Evolutionary conservation across 2,329 filamentous ascomycete genomes (phyloP).

Genomic region (Pseudogymnoascus sp.): DNA sequence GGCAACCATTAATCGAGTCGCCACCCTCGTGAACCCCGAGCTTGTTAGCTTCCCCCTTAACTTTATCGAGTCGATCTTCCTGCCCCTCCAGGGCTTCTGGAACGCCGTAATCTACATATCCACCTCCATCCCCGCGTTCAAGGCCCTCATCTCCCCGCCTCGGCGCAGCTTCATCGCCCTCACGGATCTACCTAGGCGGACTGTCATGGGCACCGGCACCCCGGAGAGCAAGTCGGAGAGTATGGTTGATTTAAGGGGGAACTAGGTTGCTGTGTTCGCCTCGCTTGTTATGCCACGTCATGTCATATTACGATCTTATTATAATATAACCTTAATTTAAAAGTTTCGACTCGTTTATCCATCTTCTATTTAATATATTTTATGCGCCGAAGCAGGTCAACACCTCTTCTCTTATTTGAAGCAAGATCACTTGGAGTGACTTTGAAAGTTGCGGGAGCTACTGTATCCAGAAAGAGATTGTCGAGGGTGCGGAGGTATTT

Average conservation of each 20-base stretch:
- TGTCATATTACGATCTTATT: background rate
- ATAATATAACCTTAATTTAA: background rate
- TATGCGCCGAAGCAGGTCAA: background rate
- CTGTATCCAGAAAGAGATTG: background rate
- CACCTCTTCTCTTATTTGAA: background rate
- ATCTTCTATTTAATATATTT: background rate
- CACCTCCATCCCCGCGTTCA: constrained; percentile 35
- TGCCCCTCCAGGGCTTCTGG: constrained; percentile 80
- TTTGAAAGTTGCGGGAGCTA: background rate
- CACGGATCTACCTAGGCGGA: background rate
- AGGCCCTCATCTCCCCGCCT: background rate
- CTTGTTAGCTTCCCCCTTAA: constrained; percentile 54
- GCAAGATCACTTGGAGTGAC: background rate
- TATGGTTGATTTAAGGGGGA: constrained; percentile 7
- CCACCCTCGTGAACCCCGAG: constrained; percentile 54
- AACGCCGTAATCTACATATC: constrained; percentile 70
- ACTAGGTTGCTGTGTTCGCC: background rate
- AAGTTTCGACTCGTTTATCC: background rate
- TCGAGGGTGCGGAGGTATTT: background rate
- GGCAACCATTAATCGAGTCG: constrained; percentile 69
- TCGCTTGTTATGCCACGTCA: constrained; percentile 1
- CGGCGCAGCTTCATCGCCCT: constrained; percentile 7
- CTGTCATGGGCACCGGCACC: background rate
- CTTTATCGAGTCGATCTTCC: constrained; percentile 56
- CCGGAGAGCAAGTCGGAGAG: background rate